phyloP scores from a whole-genome alignment of 371 early-diverging fungal species.

The Rhizopus arrhizus region DNA sequence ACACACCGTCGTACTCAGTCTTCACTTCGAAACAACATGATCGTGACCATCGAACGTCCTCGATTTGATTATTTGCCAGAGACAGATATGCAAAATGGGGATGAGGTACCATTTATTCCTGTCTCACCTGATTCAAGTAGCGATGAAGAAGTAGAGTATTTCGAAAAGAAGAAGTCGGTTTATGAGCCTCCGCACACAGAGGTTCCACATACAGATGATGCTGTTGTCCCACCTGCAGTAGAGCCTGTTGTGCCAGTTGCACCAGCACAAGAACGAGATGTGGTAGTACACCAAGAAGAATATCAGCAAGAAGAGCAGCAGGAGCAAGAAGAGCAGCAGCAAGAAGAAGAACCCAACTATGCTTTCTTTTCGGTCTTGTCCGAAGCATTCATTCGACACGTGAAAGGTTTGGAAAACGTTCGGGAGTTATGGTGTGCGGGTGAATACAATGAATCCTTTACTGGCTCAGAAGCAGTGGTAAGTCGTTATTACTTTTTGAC shows the following conservation, averaged over 20 bases:
- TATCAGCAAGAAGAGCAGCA: too few relatives aligned
- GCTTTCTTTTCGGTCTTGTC: conserved; percentile 36
- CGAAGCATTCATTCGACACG: conserved; percentile 21
- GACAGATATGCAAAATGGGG: conserved; percentile 14
- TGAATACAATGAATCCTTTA: conserved; percentile 42
- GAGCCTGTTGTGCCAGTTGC: not conserved
- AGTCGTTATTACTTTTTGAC: not conserved
- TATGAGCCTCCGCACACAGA: not conserved
- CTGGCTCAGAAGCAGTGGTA: conserved; percentile 39
- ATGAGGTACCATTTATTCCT: conserved; percentile 31
- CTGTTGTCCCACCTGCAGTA: not conserved
- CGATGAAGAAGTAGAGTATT: conserved; percentile 25
- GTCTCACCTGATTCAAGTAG: conserved; percentile 35
- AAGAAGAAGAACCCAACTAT: conserved; percentile 23
- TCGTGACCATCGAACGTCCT: conserved; percentile 33
- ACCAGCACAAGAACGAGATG: conserved; percentile 1
- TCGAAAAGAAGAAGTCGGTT: not conserved
- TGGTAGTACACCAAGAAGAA: too few relatives aligned
- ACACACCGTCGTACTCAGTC: conserved; percentile 13
- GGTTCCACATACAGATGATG: not conserved
- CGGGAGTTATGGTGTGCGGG: conserved; percentile 40
- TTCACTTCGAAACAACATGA: conserved; percentile 21
- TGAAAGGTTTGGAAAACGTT: conserved; percentile 30
- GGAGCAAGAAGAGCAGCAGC: too few relatives aligned
- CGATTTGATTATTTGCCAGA: conserved; percentile 18